Base-by-base conservation (phyloP, 2,329 filamentous ascomycete species). In the Ophiostoma sp. region DNA sequence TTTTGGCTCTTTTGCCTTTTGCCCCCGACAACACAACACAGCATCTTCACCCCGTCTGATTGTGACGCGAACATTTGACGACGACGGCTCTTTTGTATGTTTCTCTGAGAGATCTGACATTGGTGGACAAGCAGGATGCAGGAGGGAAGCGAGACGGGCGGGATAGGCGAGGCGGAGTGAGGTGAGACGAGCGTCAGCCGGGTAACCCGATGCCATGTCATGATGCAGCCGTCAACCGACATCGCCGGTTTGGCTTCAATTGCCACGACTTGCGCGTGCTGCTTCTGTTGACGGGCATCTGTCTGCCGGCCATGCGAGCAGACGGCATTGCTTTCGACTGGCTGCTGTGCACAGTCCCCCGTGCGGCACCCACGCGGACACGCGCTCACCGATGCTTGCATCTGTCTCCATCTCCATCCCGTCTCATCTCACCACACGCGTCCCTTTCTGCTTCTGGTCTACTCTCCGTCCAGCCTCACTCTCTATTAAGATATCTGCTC, bases 1-100 rank as follows among this genome's bases (percentile, higher is more conserved):
- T 62, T 57, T 57, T 57, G 52, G 52, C 52, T 27, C 27, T 17
- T 62, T 62, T 62, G 27, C 57, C 57, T n/a, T 20, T 41, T 41
- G 11, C 13, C 48, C 11, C 57, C 57, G 15, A n/a, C 20, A 48
- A 48, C 44, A n/a, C 36, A 23, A 11, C 27, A 41, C 39, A 39
- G 36, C 54, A 60, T 62, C 57, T 33, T 33, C 52, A 54, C 23
- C 52, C 57, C 27, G 27, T 62, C 27, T 62, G 27, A 48, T 33
- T 13, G 23, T 31, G 57, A 62, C 52, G 52, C 52, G 36, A 39
- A 39, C 36, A 11, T 39, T 10, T 11, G 13, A 39, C 10, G 13
- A 11, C 13, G n/a, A 54, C 57, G n/a, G 13, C 17, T 15, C 23
- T 17, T 62, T 62, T 62, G 57, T 62, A 62, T 62, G 57, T 62